Conservation (phyloP, 805 yeast genomes). For the Dipodascus albidus region DNA sequence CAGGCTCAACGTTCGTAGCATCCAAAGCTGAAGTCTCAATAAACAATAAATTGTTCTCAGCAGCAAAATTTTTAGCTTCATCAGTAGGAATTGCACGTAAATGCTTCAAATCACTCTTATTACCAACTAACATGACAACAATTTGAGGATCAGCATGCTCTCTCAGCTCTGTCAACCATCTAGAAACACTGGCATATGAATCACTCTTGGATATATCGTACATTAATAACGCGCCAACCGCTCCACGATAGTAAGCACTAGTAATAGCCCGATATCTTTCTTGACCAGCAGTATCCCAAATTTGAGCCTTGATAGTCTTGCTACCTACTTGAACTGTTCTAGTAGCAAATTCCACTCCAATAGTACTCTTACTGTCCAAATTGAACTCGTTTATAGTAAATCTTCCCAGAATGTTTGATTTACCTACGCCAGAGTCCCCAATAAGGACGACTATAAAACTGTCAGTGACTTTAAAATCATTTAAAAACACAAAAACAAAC, state of each 20-base stretch:
- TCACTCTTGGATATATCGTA: slow-evolving; percentile 94
- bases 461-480: not conserved
- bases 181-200: slow-evolving; percentile 77
- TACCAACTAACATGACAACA: slow-evolving; percentile 92
- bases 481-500: slow-evolving; percentile 9
- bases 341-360: slow-evolving; percentile 97
- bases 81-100: slow-evolving; percentile 95
- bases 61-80: slow-evolving; percentile 87
- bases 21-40: slow-evolving; percentile 94
- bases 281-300: slow-evolving; percentile 99
- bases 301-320: slow-evolving; percentile 91
- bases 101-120: slow-evolving; percentile 90
- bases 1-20: slow-evolving; percentile 87
- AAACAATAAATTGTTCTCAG: slow-evolving; percentile 82
- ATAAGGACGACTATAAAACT: slow-evolving; percentile 59
- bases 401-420: slow-evolving; percentile 84
- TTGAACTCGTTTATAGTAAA: slow-evolving; percentile 95
- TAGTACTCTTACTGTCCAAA: slow-evolving; percentile 85
- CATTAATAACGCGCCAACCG: slow-evolving; percentile 92
- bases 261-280: slow-evolving; percentile 98
- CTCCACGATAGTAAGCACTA: slow-evolving; percentile 94
- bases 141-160: slow-evolving; percentile 97
- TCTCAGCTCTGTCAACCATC: slow-evolving; percentile 87
- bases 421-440: slow-evolving; percentile 97
- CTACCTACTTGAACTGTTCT: slow-evolving; percentile 91